A percentile compares a stretch with the other conserved stretches of the same genome.
These are phyloP conservation scores for Senna tora DNA, from an alignment of 306 rosid species.

Conservation along the genomic window DNA sequence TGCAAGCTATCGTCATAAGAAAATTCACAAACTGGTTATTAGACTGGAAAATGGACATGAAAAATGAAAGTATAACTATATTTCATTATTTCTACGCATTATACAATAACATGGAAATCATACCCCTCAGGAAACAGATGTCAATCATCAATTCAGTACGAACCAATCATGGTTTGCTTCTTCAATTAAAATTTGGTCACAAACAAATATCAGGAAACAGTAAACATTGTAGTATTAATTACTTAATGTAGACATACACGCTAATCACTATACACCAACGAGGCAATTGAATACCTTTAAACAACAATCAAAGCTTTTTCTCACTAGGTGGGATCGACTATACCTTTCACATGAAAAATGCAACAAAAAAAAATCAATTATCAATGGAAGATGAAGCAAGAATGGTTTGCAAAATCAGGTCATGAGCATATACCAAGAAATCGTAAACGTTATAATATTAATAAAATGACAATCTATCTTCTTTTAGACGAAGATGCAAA, in stretches of 20 bases:
- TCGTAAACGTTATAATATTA: conserved; percentile 1
- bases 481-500: background rate
- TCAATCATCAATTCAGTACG: conserved; percentile 11
- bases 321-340: too few species aligned
- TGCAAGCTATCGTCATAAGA: conserved; percentile 74
- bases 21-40: conserved; percentile 29
- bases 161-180: conserved; percentile 13
- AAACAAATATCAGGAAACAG: background rate
- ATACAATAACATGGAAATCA: background rate
- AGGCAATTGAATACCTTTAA: background rate
- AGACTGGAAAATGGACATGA: conserved; percentile 14
- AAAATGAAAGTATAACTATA: conserved; percentile 1
- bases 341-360: too few species aligned
- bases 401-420: background rate
- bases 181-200: background rate
- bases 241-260: background rate
- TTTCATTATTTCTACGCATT: too few species aligned
- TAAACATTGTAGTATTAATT: background rate
- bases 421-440: background rate
- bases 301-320: too few species aligned
- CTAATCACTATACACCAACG: background rate
- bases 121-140: conserved; percentile 23
- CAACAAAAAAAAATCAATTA: background rate
- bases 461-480: background rate
- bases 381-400: background rate